These are phyloP conservation scores for Massariosphaeria phaeospora DNA, from an alignment of 495 filamentous ascomycete species.

Conservation along the genomic window DNA sequence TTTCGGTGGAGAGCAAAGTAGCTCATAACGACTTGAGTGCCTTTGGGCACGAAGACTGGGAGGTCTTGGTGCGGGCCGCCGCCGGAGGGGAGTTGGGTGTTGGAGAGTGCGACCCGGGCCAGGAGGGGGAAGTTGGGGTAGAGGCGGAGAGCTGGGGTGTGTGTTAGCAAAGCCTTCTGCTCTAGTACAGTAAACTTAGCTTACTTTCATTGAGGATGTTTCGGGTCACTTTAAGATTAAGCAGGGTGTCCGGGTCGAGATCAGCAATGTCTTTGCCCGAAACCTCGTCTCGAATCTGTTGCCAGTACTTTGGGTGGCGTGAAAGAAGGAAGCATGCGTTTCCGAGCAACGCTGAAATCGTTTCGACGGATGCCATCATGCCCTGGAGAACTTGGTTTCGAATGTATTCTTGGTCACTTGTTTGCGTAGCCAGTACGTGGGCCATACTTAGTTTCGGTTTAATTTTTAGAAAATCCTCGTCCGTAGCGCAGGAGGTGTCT, in stretches of 20 bases:
- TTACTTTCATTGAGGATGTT: conserved; percentile 4
- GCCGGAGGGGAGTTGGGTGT: conserved; percentile 2
- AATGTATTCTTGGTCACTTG: conserved; percentile 2
- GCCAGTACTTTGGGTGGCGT: neutral
- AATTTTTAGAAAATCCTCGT: too few species aligned
- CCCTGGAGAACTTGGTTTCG: conserved; percentile 9
- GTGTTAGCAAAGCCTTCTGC: neutral
- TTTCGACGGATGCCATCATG: conserved; percentile 14
- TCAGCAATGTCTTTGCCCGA: neutral
- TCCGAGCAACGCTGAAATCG: neutral
- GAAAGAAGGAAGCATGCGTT: conserved; percentile 4
- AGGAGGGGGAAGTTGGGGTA: conserved; percentile 9
- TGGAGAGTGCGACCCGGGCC: neutral
- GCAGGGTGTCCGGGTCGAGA: neutral
- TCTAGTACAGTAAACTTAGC: neutral
- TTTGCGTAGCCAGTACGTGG: neutral
- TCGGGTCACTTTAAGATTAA: neutral
- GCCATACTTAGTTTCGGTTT: neutral
- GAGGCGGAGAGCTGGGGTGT: neutral
- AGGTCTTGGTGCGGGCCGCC: conserved; percentile 1
- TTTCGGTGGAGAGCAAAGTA: conserved; percentile 2
- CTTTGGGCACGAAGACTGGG: conserved; percentile 4
- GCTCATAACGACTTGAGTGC: neutral
- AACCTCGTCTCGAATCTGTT: neutral
- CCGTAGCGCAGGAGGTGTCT: too few species aligned